These are phyloP conservation scores for Anthostomella pinea DNA, from an alignment of 2,329 filamentous ascomycete genomes.

Conservation along the genomic window DNA sequence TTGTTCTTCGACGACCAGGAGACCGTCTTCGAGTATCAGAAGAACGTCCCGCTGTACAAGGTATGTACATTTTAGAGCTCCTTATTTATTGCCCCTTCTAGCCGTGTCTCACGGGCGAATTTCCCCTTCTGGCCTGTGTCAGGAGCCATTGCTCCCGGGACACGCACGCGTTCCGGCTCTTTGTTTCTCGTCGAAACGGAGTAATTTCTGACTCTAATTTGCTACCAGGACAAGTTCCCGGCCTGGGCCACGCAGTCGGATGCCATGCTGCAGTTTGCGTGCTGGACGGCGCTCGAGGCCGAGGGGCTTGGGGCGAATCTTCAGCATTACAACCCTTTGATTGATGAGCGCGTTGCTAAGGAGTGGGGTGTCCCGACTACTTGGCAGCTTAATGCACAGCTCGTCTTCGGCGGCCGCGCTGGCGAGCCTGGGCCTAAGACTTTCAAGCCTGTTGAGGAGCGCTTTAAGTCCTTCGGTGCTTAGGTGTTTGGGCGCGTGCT, in stretches of 20 bases:
- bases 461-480: constrained; percentile 62
- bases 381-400: constrained; percentile 78
- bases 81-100: no score
- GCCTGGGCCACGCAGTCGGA: constrained; percentile 72
- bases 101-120: no score
- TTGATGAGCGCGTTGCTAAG: constrained; percentile 67
- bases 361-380: constrained; percentile 67
- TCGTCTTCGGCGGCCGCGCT: constrained; percentile 73
- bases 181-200: no score
- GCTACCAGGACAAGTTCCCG: constrained; percentile 80
- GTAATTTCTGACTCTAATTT: no score
- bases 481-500: no score
- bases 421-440: constrained; percentile 60
- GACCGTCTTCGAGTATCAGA: constrained; percentile 63
- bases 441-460: constrained; percentile 62
- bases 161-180: no score
- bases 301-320: constrained; percentile 86
- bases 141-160: no score
- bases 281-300: constrained; percentile 80
- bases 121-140: no score
- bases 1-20: constrained; percentile 83
- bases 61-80: no score
- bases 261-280: constrained; percentile 77
- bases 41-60: constrained; percentile 69
- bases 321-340: constrained; percentile 89